Percentiles rank a stretch among this genome's conserved stretches.
phyloP scores from a whole-genome alignment of 2,329 filamentous ascomycete genomes.

The Trichophyton rubrum region DNA sequence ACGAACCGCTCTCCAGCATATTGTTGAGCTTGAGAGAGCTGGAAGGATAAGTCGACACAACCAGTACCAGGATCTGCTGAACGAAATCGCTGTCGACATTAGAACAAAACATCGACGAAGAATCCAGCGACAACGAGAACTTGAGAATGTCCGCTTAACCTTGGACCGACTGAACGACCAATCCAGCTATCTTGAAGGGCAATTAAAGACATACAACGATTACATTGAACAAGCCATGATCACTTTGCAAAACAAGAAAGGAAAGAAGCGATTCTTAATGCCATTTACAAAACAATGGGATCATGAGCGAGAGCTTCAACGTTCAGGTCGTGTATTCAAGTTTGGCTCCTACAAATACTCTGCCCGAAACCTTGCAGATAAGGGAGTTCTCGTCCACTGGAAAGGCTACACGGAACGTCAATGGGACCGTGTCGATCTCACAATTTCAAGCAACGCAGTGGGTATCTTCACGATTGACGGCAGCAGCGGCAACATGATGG shows the following conservation, averaged over 20 bases:
- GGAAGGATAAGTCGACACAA: slow-evolving; percentile 79
- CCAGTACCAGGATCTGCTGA: slow-evolving; percentile 93
- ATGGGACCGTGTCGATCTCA: slow-evolving; percentile 87
- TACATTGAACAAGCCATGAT: slow-evolving; percentile 98
- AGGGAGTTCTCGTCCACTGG: slow-evolving; percentile 91
- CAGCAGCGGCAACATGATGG: slow-evolving; percentile 82
- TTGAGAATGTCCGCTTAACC: slow-evolving; percentile 50
- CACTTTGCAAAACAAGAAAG: slow-evolving; percentile 93
- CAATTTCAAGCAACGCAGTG: slow-evolving; percentile 85
- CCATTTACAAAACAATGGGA: slow-evolving; percentile 99
- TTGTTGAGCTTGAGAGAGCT: slow-evolving; percentile 73
- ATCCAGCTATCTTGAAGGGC: slow-evolving; percentile 82
- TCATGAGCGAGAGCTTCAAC: slow-evolving; percentile 89
- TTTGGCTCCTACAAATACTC: slow-evolving; percentile 98
- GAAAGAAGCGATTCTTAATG: slow-evolving; percentile 83
- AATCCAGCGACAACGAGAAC: slow-evolving; percentile 78
- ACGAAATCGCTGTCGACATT: slow-evolving; percentile 92
- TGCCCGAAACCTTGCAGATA: slow-evolving; percentile 74
- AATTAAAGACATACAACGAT: slow-evolving; percentile 95
- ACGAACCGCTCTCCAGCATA: slow-evolving; percentile 83
- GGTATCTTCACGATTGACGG: slow-evolving; percentile 90
- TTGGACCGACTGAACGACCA: slow-evolving; percentile 43
- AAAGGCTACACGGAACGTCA: slow-evolving; percentile 67
- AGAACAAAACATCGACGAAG: slow-evolving; percentile 89
- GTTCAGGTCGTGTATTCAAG: slow-evolving; percentile 83